Evolutionary conservation across 2,329 filamentous ascomycete genomes (phyloP).

Genomic region (Fusarium multiceps): DNA sequence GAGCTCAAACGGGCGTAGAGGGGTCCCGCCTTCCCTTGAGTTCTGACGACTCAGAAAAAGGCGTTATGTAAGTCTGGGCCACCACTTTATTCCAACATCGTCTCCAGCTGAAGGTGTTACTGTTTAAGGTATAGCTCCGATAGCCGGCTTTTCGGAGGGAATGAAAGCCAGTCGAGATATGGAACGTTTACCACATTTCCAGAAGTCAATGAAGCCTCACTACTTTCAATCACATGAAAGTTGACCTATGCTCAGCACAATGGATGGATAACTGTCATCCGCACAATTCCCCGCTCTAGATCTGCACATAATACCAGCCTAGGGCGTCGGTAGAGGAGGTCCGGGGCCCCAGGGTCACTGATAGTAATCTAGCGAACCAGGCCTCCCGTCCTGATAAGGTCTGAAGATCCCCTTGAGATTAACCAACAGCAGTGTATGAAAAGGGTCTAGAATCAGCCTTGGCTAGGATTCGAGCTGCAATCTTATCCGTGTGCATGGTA

Average conservation of each 20-base stretch:
- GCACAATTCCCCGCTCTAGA: slow-evolving; percentile 24
- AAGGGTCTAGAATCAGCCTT: slow-evolving; percentile 5
- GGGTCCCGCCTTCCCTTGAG: slow-evolving; percentile 27
- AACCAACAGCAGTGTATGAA: slow-evolving; percentile 7
- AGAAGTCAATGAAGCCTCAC: background rate
- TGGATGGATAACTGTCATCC: slow-evolving; percentile 2
- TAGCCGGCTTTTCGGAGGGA: slow-evolving; percentile 7
- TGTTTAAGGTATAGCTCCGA: slow-evolving; percentile 22
- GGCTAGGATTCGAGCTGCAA: slow-evolving; percentile 10
- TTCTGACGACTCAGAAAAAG: slow-evolving; percentile 35
- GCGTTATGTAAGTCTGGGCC: slow-evolving; percentile 37
- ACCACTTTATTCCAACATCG: slow-evolving; percentile 31
- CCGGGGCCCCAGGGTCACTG: slow-evolving; percentile 30
- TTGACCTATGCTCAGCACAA: background rate
- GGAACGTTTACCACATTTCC: background rate
- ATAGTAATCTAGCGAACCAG: slow-evolving; percentile 20
- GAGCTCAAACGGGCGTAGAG: slow-evolving; percentile 13
- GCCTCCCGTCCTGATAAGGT: slow-evolving; percentile 30
- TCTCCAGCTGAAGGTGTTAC: slow-evolving; percentile 7
- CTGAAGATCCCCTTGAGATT: slow-evolving; percentile 26
- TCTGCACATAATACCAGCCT: slow-evolving; percentile 16
- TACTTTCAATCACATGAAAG: slow-evolving; percentile 4
- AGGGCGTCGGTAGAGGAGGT: slow-evolving; percentile 20
- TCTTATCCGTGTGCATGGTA: slow-evolving; percentile 19
- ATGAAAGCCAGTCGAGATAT: slow-evolving; percentile 4